Evolutionary conservation across 2,329 filamentous ascomycete genomes (phyloP), one percentile per base, ranked within the genome.

Genomic region (Simplicillium aogashimaense): DNA sequence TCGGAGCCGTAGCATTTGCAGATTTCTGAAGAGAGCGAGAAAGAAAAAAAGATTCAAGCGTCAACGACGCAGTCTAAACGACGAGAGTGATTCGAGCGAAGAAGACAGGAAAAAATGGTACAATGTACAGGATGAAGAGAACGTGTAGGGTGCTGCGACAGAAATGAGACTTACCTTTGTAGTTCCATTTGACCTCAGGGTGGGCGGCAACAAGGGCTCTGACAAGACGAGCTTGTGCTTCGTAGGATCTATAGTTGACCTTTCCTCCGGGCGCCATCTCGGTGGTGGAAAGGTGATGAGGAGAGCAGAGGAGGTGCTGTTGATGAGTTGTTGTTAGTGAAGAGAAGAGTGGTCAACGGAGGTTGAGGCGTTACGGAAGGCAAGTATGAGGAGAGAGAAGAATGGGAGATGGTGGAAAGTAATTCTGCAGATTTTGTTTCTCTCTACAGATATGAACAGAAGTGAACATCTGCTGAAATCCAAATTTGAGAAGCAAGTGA

Each of bases 121-220:
- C 7, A 8, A 9, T 20, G 4, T 28, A 14, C 11, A 34, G 15
- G 29, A n/a, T n/a, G n/a, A n/a, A n/a, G n/a, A n/a, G n/a, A n/a
- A n/a, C 12, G 10, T 11, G 18, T 11, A 20, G 32, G 30, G 12
- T 13, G 11, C 30, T n/a, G 12, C 13, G 6, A 15, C 15, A 15
- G 11, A 20, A 7, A 43, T 33, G 31, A 35, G 17, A 50, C 73
- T 62, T 68, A 82, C 78, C 75, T 51, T 71, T 74, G 55, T 74
- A 80, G 53, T 81, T 75, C 39, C 79, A 69, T 45, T 70, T 75
- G 0, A 73, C 51, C 0, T 63, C 61, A 0, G 70, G 70, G 40
- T 74, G 67, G 3, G 75, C 73, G 0, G 76, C 78, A 1, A 82
- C 60, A 17, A 81, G 70, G 5, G 78, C 77, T 2, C 75, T 70